Percentiles rank a stretch among this genome's conserved stretches.
phyloP scores from a whole-genome alignment of 129 eudicot species.

The Ambrosia trifida region DNA sequence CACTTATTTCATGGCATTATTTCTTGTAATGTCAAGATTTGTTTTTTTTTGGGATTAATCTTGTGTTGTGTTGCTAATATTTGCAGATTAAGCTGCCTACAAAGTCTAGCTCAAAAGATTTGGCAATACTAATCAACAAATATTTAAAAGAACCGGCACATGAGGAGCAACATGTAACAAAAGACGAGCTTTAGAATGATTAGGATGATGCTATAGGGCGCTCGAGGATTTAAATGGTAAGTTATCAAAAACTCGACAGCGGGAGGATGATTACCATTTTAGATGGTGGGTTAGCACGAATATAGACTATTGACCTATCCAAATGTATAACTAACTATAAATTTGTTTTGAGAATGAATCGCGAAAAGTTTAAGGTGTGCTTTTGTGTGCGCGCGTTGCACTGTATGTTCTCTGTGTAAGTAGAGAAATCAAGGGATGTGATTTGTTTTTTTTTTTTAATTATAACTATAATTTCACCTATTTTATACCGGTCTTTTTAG shows the following conservation, averaged over 20 bases:
- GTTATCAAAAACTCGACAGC: background rate
- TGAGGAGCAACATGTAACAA: constrained; percentile 37
- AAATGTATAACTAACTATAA: constrained; percentile 19
- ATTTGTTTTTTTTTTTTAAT: too few species aligned
- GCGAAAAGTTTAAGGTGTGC: background rate
- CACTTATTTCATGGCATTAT: constrained; percentile 8
- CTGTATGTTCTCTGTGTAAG: background rate
- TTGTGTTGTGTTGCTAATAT: constrained; percentile 13
- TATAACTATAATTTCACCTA: too few species aligned
- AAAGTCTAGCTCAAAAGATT: constrained; percentile 77
- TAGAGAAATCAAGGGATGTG: background rate
- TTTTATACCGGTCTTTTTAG: too few species aligned
- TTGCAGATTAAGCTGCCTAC: constrained; percentile 69
- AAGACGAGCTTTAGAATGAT: constrained; percentile 72
- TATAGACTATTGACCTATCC: constrained; percentile 1
- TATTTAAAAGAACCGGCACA: constrained; percentile 45
- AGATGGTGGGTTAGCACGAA: constrained; percentile 2
- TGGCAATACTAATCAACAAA: constrained; percentile 77
- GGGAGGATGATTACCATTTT: constrained; percentile 2
- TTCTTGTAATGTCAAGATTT: background rate
- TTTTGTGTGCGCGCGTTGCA: too few species aligned
- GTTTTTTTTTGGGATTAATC: constrained; percentile 23
- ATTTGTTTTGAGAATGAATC: background rate
- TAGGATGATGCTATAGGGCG: constrained; percentile 15
- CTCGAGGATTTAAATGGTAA: constrained; percentile 11